Evolutionary conservation across 208 protist species (phyloP), one percentile per base, ranked within the genome.

Genomic region (Leishmania aethiopica): DNA sequence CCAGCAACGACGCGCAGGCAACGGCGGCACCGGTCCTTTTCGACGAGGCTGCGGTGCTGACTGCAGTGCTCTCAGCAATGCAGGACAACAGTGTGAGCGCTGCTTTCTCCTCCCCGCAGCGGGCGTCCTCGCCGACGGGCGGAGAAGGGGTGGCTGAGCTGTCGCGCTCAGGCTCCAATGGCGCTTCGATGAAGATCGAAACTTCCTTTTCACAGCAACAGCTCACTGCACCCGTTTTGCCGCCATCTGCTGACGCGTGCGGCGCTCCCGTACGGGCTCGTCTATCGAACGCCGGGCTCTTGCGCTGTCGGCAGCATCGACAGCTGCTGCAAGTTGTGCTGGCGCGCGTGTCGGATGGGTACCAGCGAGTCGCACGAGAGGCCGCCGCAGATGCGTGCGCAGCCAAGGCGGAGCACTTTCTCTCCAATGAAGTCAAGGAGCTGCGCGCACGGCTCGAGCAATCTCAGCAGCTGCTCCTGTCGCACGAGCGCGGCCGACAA

Each of bases 391-490:
- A 40, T 28, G 80, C 74, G 3, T 70, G 72, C 1, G 69, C 69
- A 1, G 77, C 71, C 35, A 57, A 51, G 37, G 51, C 79, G 82
- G 77, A 85, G 64, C 37, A 59, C 8, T 42, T 32, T 32, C 78
- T 86, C 5, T 79, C 69, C 0, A 17, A 55, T 5, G 79, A 88
- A 59, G 53, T 84, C 40, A 57, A 49, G 19, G 51, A 71, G 13
- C 77, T 82, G 45, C 80, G 77, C 2, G 57, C 77, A 32, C 70
- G 78, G 59, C 47, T 84, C n/a, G 66, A 66, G 51, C 35, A 42
- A 13, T 25, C 22, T n/a, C 40, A 53, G 49, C 40, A 67, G 51
- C 13, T n/a, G 13, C 25, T 70, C 15, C 5, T 45, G 1, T 37
- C 49, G 37, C 28, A 32, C 19, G 13, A 55, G 32, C 25, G 17